Conservation (phyloP, 306 rosid species). For the Ziziphus jujuba region DNA sequence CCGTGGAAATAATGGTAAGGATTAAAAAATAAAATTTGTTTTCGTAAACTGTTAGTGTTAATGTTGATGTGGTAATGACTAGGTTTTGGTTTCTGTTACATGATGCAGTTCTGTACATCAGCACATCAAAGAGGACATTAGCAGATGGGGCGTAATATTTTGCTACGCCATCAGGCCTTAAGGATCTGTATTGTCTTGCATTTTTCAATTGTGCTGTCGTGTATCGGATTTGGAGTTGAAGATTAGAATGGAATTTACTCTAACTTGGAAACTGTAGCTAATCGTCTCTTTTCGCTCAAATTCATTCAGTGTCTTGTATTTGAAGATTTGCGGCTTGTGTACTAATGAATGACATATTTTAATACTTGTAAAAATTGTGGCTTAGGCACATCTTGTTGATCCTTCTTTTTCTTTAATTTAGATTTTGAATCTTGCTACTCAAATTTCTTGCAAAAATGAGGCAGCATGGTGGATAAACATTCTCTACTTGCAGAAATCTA, state of each 20-base stretch:
- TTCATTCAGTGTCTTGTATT: no score
- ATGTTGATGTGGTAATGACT: neutral
- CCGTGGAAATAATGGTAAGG: slow-evolving; percentile 83
- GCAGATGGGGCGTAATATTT: slow-evolving; percentile 72
- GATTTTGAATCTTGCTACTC: no score
- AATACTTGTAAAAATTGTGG: no score
- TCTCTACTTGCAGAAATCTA: no score
- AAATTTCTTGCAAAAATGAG: no score
- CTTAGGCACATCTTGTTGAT: no score
- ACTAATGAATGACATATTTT: no score
- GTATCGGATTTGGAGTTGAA: slow-evolving; percentile 10
- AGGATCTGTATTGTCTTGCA: slow-evolving; percentile 7
- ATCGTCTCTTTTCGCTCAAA: neutral
- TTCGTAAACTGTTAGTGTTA: neutral
- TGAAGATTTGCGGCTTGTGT: no score
- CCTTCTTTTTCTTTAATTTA: no score
- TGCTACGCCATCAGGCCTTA: neutral
- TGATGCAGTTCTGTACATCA: slow-evolving; percentile 86
- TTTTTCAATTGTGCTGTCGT: neutral
- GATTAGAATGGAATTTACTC: neutral
- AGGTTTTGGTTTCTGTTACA: neutral
- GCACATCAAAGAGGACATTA: slow-evolving; percentile 86
- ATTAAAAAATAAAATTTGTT: neutral
- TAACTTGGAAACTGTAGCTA: neutral
- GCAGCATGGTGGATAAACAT: no score